These are phyloP conservation scores for Elymus sibiricus DNA, from an alignment of 176 grass and related monocot species.

Conservation along the genomic window DNA sequence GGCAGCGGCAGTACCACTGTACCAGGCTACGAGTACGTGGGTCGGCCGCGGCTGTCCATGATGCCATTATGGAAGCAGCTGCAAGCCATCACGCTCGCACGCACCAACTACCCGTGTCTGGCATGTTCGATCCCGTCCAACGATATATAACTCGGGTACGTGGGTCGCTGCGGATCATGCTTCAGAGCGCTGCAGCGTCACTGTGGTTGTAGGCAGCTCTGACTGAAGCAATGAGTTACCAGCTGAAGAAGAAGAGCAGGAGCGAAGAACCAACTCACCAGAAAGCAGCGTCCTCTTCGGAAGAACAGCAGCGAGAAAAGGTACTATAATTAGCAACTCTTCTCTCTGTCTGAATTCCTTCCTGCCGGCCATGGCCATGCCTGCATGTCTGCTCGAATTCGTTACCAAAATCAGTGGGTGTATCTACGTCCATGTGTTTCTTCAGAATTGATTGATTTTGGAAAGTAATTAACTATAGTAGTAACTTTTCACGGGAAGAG, in stretches of 20 bases:
- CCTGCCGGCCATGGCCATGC: neutral
- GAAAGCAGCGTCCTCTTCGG: neutral
- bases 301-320: conserved; percentile 1
- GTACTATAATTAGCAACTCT: neutral
- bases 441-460: too few species aligned
- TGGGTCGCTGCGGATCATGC: neutral
- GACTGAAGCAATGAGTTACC: neutral
- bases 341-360: neutral
- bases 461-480: neutral
- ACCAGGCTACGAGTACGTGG: too few species aligned
- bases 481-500: too few species aligned
- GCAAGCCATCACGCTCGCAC: neutral
- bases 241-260: neutral
- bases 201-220: neutral
- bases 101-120: neutral
- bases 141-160: neutral
- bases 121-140: neutral
- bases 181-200: neutral
- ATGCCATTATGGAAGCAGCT: neutral
- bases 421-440: too few species aligned
- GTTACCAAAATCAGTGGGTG: too few species aligned
- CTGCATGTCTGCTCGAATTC: neutral
- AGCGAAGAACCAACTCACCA: neutral
- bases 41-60: neutral
- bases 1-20: neutral